Evolutionary conservation across 371 early-diverging fungal genomes (phyloP), one percentile per base, ranked within the genome.

Genomic region (Apophysomyces trapeziformis): DNA sequence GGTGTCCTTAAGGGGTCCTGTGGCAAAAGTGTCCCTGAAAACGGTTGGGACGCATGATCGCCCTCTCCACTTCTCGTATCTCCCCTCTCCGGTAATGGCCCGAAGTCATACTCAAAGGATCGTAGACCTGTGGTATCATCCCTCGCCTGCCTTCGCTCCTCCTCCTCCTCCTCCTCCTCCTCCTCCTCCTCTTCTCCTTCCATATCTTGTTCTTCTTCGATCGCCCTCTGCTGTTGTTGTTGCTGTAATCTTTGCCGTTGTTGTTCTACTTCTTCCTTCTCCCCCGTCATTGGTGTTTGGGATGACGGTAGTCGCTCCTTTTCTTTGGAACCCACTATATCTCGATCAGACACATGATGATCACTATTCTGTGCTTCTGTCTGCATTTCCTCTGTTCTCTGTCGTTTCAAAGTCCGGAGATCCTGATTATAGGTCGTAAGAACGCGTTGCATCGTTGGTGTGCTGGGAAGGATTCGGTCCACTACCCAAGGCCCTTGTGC

Each of bases 401-500:
- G 60, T 38, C 59, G 46, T 66, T 58, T 45, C 36, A 45, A 11
- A 11, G 47, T 36, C 38, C 61, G 61, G 35, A 61, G 36, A 47
- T 61, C 61, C 26, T 61, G 45, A 12, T 61, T 41, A 47, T 61
- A 61, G 1, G 36, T 43, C 0, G 44, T 45, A n/a, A 45, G 12
- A 5, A 61, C 61, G 5, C 61, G 44, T 16, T 61, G 37, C 61
- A 58, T 45, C 16, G 47, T 58, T 21, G 63, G 63, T 57, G 39
- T 66, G 61, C 16, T 61, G 26, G 64, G 26, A 44, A 64, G 35
- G 12, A 21, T 45, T 16, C 58, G 45, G n/a, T 13, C 64, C 57
- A 11, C 58, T 57, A 43, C 21, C 54, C 54, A 50, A 7, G 54
- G 54, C 5, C 54, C 11, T 21, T 21, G 21, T 16, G 21, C 54